phyloP scores from a whole-genome alignment of 2,329 filamentous ascomycete species.

The Penicillium sp. region DNA sequence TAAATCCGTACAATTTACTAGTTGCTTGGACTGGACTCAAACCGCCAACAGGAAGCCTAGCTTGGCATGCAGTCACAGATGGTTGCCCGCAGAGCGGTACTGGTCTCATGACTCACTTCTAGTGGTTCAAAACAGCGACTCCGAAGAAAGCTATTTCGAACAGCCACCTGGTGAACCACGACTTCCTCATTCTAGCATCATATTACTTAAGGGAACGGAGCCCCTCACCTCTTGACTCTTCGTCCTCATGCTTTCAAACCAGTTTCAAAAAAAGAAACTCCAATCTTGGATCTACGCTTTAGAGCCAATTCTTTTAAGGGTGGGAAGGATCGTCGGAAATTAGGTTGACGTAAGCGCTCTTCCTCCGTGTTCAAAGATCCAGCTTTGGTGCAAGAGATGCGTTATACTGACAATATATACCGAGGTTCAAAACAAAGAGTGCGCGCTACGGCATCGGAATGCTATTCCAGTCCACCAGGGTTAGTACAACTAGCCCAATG shows the following conservation, averaged over 20 bases:
- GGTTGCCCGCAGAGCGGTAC: not conserved
- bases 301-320: not conserved
- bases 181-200: not conserved
- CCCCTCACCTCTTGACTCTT: not conserved
- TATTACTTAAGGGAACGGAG: not conserved
- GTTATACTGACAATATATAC: not conserved
- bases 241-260: not conserved
- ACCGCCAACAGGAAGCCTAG: not conserved
- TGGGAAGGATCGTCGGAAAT: not conserved
- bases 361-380: not conserved
- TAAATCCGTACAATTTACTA: constrained; percentile 2
- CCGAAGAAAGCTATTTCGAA: not conserved
- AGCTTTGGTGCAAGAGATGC: not conserved
- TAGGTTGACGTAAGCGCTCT: not conserved
- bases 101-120: not conserved
- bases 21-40: not conserved
- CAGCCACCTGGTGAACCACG: not conserved
- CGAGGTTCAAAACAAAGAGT: not conserved
- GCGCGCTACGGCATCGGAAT: too few relatives aligned
- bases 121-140: not conserved
- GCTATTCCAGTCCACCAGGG: too few relatives aligned
- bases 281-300: not conserved
- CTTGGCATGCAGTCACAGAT: not conserved
- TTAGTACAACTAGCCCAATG: too few relatives aligned
- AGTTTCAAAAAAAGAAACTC: not conserved